These are phyloP conservation scores for Macrolepiota fuliginosa DNA, from an alignment of 768 basidiomycete genomes.

Conservation along the genomic window DNA sequence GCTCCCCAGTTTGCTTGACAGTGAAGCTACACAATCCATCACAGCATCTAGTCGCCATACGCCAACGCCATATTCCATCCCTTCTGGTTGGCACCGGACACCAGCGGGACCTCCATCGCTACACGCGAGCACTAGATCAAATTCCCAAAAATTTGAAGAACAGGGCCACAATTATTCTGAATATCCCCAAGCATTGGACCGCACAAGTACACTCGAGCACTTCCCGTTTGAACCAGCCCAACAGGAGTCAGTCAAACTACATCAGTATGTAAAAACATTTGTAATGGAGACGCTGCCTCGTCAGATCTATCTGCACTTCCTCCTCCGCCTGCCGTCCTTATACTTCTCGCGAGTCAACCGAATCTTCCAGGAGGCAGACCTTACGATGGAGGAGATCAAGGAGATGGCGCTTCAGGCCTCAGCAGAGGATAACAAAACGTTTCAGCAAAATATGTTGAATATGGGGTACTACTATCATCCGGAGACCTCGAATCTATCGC, in stretches of 20 bases:
- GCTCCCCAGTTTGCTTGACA: too few species aligned
- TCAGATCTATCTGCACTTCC: slow-evolving; percentile 29
- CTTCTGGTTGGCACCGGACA: too few species aligned
- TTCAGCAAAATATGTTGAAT: slow-evolving; percentile 6
- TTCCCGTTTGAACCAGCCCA: not conserved
- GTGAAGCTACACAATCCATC: too few species aligned
- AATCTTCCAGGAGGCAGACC: slow-evolving; percentile 62
- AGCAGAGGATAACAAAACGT: slow-evolving; percentile 13
- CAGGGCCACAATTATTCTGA: not conserved
- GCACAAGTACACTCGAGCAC: not conserved
- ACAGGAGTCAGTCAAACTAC: not conserved
- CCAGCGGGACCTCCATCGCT: too few species aligned
- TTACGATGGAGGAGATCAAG: slow-evolving; percentile 55
- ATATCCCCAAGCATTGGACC: not conserved
- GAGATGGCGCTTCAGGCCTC: slow-evolving; percentile 33
- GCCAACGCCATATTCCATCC: too few species aligned
- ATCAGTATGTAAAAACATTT: not conserved
- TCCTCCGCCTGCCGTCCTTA: slow-evolving; percentile 57
- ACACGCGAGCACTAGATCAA: too few species aligned
- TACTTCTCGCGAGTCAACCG: slow-evolving; percentile 67
- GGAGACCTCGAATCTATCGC: slow-evolving; percentile 15
- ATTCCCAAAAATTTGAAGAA: not conserved
- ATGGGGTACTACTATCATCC: not conserved
- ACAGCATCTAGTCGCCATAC: too few species aligned
- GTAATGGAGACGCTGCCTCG: slow-evolving; percentile 21